Evolutionary conservation across 2,329 filamentous ascomycete genomes (phyloP).

Genomic region (Eutypella sp.): DNA sequence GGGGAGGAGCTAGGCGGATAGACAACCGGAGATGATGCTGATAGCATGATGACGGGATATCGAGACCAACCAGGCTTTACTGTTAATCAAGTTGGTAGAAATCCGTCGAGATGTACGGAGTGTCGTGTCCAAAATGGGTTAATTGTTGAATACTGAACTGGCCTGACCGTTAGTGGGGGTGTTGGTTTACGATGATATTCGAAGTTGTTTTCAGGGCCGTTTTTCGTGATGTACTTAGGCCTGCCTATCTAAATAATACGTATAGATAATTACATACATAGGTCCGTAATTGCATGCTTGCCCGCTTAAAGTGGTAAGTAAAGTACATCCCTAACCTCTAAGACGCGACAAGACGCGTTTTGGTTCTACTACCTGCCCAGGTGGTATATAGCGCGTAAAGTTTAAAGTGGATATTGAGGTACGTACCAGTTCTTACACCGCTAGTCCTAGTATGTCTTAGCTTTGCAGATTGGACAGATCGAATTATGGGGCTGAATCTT

Average conservation of each 20-base stretch:
- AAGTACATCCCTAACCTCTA: too few species aligned
- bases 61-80: neutral
- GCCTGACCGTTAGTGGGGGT: too few species aligned
- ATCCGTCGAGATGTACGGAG: neutral
- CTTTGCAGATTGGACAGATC: too few species aligned
- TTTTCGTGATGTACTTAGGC: neutral
- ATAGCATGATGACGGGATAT: slow-evolving; percentile 44
- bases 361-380: too few species aligned
- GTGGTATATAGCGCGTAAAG: neutral
- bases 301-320: neutral
- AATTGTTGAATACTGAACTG: too few species aligned
- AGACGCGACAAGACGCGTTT: slow-evolving; percentile 1
- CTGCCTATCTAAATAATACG: neutral
- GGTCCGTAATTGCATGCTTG: too few species aligned
- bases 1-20: slow-evolving; percentile 49
- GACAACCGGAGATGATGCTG: slow-evolving; percentile 53
- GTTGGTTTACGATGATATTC: too few species aligned
- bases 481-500: too few species aligned
- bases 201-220: too few species aligned
- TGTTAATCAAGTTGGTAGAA: too few species aligned
- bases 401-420: neutral
- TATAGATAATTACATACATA: too few species aligned
- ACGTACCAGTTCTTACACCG: neutral
- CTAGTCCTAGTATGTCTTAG: neutral
- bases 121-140: too few species aligned